Percentiles rank a stretch among this genome's conserved stretches.
phyloP scores from a whole-genome alignment of 768 basidiomycete genomes.

The Boletus rufocinnamomeus region DNA sequence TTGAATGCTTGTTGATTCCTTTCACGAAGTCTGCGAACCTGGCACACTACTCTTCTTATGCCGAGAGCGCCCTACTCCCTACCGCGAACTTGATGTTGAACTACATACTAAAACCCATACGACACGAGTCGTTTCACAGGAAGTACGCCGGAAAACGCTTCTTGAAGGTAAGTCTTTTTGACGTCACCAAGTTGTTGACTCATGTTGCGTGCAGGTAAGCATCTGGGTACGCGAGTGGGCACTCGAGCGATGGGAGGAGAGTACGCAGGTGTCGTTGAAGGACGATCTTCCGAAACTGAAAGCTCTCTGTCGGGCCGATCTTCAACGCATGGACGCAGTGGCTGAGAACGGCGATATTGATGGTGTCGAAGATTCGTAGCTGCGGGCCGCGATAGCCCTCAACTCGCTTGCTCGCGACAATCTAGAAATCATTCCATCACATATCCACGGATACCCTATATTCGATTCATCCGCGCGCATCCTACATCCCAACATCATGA shows the following conservation, averaged over 20 bases:
- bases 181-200: background rate
- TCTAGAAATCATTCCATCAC: slow-evolving; percentile 27
- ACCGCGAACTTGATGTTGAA: slow-evolving; percentile 87
- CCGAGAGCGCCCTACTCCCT: slow-evolving; percentile 76
- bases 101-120: slow-evolving; percentile 73
- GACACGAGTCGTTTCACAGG: slow-evolving; percentile 78
- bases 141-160: slow-evolving; percentile 87
- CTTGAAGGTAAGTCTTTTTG: slow-evolving; percentile 61
- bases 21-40: slow-evolving; percentile 70
- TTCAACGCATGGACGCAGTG: slow-evolving; percentile 16
- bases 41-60: slow-evolving; percentile 85
- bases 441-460: slow-evolving; percentile 33
- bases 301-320: slow-evolving; percentile 23
- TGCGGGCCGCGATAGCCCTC: background rate
- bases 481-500: slow-evolving; percentile 25
- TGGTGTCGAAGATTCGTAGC: slow-evolving; percentile 22
- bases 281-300: slow-evolving; percentile 49
- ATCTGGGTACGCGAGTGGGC: slow-evolving; percentile 87
- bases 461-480: slow-evolving; percentile 21
- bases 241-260: slow-evolving; percentile 68
- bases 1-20: slow-evolving; percentile 14
- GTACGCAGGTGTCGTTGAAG: slow-evolving; percentile 55
- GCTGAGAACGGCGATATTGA: slow-evolving; percentile 12
- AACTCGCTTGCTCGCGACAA: slow-evolving; percentile 8
- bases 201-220: slow-evolving; percentile 57